Evolutionary conservation across 495 filamentous ascomycete species (phyloP).

Genomic region (Cercophora newfieldiana): DNA sequence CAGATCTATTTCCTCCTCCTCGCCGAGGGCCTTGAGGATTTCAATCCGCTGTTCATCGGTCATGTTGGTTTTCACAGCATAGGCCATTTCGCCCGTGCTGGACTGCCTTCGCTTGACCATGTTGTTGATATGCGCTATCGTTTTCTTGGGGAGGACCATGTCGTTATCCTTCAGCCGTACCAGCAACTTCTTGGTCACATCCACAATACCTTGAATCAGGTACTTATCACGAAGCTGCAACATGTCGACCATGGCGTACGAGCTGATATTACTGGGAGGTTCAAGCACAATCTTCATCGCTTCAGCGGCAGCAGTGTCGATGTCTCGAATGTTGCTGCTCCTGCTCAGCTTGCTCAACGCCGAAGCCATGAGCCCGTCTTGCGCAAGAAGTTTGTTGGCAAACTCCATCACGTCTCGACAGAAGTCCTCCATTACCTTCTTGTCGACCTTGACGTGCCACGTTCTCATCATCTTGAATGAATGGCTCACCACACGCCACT

Average conservation of each 20-base stretch:
- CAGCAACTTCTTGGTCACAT: conserved; percentile 65
- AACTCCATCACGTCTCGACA: conserved; percentile 92
- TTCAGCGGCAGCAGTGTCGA: conserved; percentile 43
- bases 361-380: conserved; percentile 75
- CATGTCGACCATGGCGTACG: conserved; percentile 75
- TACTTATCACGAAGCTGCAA: conserved; percentile 80
- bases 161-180: conserved; percentile 66
- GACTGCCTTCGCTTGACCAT: conserved; percentile 39
- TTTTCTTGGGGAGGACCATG: conserved; percentile 63
- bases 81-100: conserved; percentile 39
- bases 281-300: conserved; percentile 58
- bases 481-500: conserved; percentile 75
- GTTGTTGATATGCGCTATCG: conserved; percentile 63
- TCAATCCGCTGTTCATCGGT: conserved; percentile 77
- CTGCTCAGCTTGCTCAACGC: conserved; percentile 55
- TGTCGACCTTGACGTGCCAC: conserved; percentile 73
- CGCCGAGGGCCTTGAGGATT: conserved; percentile 73
- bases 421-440: conserved; percentile 80
- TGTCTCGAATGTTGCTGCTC: conserved; percentile 20
- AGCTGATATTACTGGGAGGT: conserved; percentile 58
- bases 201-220: conserved; percentile 72
- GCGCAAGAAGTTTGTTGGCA: conserved; percentile 78
- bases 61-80: conserved; percentile 67
- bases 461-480: conserved; percentile 81
- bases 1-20: conserved; percentile 60